Evolutionary conservation across 768 basidiomycete genomes (phyloP).

Genomic region (Flagelloscypha sp.): DNA sequence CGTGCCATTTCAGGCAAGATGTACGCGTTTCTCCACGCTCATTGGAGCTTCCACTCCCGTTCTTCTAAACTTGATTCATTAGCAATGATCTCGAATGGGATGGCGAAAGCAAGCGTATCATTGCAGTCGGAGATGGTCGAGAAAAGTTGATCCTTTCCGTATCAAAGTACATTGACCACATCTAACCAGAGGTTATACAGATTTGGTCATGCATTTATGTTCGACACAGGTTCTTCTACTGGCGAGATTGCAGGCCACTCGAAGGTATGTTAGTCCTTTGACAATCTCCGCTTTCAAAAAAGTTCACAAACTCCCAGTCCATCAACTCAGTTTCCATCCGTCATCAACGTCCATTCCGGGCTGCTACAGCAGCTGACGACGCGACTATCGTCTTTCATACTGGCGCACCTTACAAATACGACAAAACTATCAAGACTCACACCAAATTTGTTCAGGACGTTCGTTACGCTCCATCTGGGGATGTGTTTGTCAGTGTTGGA

Average conservation of each 20-base stretch:
- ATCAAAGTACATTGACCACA: not conserved
- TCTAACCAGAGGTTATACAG: slow-evolving; percentile 26
- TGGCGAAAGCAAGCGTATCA: slow-evolving; percentile 91
- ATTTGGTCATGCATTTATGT: slow-evolving; percentile 77
- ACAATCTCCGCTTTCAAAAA: not conserved
- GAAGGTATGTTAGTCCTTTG: slow-evolving; percentile 43
- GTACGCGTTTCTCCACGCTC: slow-evolving; percentile 31
- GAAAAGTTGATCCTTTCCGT: slow-evolving; percentile 53
- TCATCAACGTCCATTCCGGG: slow-evolving; percentile 83
- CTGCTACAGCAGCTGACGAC: slow-evolving; percentile 84
- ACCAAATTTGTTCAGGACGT: slow-evolving; percentile 91
- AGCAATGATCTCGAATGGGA: slow-evolving; percentile 97
- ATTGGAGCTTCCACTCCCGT: not conserved
- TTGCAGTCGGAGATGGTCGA: slow-evolving; percentile 86
- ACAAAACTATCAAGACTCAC: slow-evolving; percentile 84
- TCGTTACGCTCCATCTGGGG: slow-evolving; percentile 72
- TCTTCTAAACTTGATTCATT: not conserved
- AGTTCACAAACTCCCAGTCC: slow-evolving; percentile 30
- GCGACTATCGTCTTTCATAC: slow-evolving; percentile 66
- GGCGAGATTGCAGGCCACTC: slow-evolving; percentile 88
- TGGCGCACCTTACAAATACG: slow-evolving; percentile 86
- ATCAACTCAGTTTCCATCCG: slow-evolving; percentile 88
- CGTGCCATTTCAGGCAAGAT: slow-evolving; percentile 65
- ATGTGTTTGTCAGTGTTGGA: slow-evolving; percentile 80
- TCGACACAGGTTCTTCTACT: slow-evolving; percentile 75